Evolutionary conservation across 495 filamentous ascomycete genomes (phyloP).

Genomic region (Ascobolus immersus): DNA sequence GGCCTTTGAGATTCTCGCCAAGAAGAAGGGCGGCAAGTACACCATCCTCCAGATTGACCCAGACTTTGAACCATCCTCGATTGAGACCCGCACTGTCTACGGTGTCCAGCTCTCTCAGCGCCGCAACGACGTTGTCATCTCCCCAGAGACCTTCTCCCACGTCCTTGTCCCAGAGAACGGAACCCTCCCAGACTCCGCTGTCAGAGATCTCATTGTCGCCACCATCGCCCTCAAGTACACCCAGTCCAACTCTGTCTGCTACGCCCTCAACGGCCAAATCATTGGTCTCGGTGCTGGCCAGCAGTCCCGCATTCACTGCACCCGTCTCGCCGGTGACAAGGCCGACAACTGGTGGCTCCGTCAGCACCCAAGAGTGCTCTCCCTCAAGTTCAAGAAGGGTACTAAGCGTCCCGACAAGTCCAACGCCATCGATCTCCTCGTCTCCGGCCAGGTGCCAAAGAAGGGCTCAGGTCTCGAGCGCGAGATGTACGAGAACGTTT

Average conservation of each 20-base stretch:
- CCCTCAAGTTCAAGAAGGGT: constrained; percentile 88
- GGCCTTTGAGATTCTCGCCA: constrained; percentile 72
- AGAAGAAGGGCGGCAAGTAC: constrained; percentile 97
- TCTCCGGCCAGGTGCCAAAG: constrained; percentile 64
- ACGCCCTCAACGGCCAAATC: constrained; percentile 80
- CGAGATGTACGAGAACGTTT: constrained; percentile 62
- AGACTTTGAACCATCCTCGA: constrained; percentile 46
- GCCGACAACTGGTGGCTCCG: constrained; percentile 99
- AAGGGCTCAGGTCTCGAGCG: constrained; percentile 41
- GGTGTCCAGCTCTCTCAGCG: constrained; percentile 65
- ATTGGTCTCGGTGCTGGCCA: constrained; percentile 88
- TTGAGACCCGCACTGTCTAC: constrained; percentile 65
- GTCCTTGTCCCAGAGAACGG: constrained; percentile 52
- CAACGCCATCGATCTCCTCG: constrained; percentile 89
- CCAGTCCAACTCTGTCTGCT: constrained; percentile 96
- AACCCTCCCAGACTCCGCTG: constrained; percentile 49
- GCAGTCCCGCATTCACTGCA: constrained; percentile 95
- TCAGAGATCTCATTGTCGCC: constrained; percentile 77
- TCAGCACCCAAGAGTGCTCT: constrained; percentile 67
- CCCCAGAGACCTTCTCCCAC: constrained; percentile 56
- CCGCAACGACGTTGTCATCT: constrained; percentile 74
- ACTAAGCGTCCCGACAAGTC: constrained; percentile 89
- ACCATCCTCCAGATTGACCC: constrained; percentile 86
- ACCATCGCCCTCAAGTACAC: constrained; percentile 96
- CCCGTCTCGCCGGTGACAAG: constrained; percentile 92